Evolutionary conservation across 495 filamentous ascomycete genomes (phyloP), one percentile per base, ranked within the genome.

Genomic region (Bathelium albidoporum): DNA sequence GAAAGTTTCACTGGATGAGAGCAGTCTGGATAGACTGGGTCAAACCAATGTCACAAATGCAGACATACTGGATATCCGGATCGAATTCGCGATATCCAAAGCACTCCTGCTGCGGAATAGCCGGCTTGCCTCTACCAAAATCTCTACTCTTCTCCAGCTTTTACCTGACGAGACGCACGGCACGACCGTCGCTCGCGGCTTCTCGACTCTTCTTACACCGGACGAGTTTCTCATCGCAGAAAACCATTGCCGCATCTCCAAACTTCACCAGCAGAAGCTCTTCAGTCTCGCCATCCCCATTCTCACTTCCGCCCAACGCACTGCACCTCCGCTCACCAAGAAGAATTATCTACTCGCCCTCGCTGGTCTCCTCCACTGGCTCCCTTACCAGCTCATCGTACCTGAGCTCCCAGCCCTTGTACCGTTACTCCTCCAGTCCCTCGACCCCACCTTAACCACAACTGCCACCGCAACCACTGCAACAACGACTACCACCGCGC

Each of bases 341-440:
- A 75, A 78, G 44, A 83, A 85, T 67, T 83, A 88, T 63, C 80
- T 90, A 22, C 79, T 86, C 59, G 87, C 87, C 24, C 78, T 89
- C 16, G 83, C 83, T 0, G 83, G 84, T 1, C 80, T 90, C 41
- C 79, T 90, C 43, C 79, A 79, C 62, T 81, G 81, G 63, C 80
- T 87, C 32, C 79, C 86, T 11, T 82, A 84, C 26, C 65, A 73
- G 20, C 76, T 90, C 49, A 80, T 89, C 24, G 77, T 83, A 66
- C 79, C 83, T 1, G 80, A 85, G 66, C 76, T 90, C 11, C 77
- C 77, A 22, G 78, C 77, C 20, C 75, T 90, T 22, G 75, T 85
- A 5, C 85, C 87, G 0, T 79, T 89, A n/a, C 81, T 90, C 49
- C 79, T 90, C 2, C 87, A 89, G 69, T 82, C 77, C 58, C 77